Conservation (phyloP, 139 green algal species). For the Spirogloea muscicola region DNA sequence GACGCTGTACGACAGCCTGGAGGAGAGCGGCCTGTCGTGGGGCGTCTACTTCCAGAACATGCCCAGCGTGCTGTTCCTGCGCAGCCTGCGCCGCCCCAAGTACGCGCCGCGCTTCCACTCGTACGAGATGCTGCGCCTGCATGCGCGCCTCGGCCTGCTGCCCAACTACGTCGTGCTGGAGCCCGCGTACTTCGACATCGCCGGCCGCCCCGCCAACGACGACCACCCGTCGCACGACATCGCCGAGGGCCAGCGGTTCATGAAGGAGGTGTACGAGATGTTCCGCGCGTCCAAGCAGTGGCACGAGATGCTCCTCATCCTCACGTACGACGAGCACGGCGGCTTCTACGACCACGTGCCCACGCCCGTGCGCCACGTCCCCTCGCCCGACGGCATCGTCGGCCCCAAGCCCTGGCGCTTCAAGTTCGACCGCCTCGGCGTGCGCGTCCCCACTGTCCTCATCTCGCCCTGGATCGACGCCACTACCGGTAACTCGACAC, state of each 20-base stretch:
- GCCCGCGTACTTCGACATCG: conserved; percentile 40
- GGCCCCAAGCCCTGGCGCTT: conserved; percentile 22
- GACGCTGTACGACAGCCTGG: conserved; percentile 29
- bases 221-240: conserved; percentile 43
- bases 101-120: conserved; percentile 32
- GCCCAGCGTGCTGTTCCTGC: conserved; percentile 28
- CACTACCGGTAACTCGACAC: conserved; percentile 32
- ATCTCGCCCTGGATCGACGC: conserved; percentile 47
- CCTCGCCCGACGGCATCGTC: conserved; percentile 23
- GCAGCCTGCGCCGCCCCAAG: conserved; percentile 9
- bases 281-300: conserved; percentile 23
- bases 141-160: conserved; percentile 14
- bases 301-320: conserved; percentile 36
- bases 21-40: conserved; percentile 20
- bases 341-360: conserved; percentile 45
- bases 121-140: conserved; percentile 15
- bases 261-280: conserved; percentile 44
- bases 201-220: conserved; percentile 26
- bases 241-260: conserved; percentile 16
- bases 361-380: conserved; percentile 28
- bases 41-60: conserved; percentile 38
- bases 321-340: conserved; percentile 46
- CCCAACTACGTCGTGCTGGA: conserved; percentile 33
- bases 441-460: conserved; percentile 39
- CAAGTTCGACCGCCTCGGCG: conserved; percentile 25